Base-by-base conservation (phyloP, 2,329 filamentous ascomycete genomes). In the Immersiporthe knoxdaviesiana region DNA sequence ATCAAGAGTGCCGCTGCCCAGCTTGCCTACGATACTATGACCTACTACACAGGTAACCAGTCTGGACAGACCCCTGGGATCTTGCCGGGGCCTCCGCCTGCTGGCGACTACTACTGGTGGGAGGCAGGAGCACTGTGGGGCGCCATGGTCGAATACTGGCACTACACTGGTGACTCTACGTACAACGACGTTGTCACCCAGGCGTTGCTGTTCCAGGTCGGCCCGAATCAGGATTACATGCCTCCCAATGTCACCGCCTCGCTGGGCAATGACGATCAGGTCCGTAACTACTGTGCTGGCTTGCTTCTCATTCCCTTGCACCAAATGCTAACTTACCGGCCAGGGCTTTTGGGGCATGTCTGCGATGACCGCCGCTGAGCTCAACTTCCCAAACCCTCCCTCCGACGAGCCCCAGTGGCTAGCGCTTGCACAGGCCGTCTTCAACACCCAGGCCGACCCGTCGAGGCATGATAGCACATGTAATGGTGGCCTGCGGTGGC, bases 401-500 rank as follows among this genome's bases (percentile, higher is more conserved):
- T 72, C 75, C 0, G 81, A 84, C 70, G 74, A 88, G 74, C 90
- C 90, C 2, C 83, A 88, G 74, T 93, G 91, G 88, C 83, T 93
- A 14, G 88, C 89, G 5, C 85, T 96, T 16, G 92, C 90, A 2
- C 89, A 94, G 77, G 91, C 90, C 64, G 91, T 93, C 39, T 97
- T 96, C 82, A 93, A 97, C 77, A 90, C 89, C 2, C 92, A 95
- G 75, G 89, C 88, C 2, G 82, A 67, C 83, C 37, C 87, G 92
- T 50, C 96, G 92, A 93, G 92, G 94, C 72, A 82, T 78, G 0
- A 78, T 0, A 79, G 83, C 0, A 81, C 87, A 65, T 97, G 93
- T 74, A 84, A 83, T n/a, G 93, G 93, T 54, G 93, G 93, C 7
- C 78, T 96, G 64, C 87, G 91, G 71, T 95, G 92, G 92, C 93